Evolutionary conservation across 352 stramenopile species (phyloP), one percentile per base, ranked within the genome.

Genomic region (Globisporangium rhizosaccharum): DNA sequence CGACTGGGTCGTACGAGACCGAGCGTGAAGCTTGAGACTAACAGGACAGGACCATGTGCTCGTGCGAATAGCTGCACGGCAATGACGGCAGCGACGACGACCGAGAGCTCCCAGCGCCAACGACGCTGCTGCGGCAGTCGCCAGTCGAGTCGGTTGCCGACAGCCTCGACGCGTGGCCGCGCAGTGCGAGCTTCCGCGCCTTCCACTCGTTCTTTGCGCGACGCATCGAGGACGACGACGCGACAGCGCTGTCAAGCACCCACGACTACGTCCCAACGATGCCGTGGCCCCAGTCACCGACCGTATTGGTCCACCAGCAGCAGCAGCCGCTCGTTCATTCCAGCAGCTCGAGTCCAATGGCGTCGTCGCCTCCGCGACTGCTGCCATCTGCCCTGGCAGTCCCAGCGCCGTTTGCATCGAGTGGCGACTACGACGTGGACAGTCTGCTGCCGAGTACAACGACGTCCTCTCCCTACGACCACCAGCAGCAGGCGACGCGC

Each of bases 121-220:
- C 57, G 3, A 7, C 11, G 20, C 44, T 68, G 12, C 67, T 65
- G n/a, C 64, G 49, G 36, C 57, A 14, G 39, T 12, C 39, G 17
- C 39, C 26, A 23, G 20, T 37, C 23, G 54, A 65, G 14, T 45
- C 68, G 14, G 56, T 62, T 15, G 47, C 71, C 20, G 68, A 71
- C 12, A 23, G 11, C 12, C 46, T 46, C 42, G 48, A 53, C n/a
- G 42, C 44, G 30, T 75, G 65, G 65, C 65, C 53, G n/a, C 57
- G 65, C 41, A 61, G 67, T 54, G 53, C 65, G 26, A 76, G 62
- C 48, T 73, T 71, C 48, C 71, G 76, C 12, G 70, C 63, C 17
- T 82, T 85, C 26, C 69, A 81, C 55, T 73, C 71, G 5, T 85
- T 82, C 57, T 85, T 85, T 45, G 62, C 71, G 4, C 42, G 57